Conservation (phyloP, 192 early-diverging fungal species). For the Linnemannia exigua region DNA sequence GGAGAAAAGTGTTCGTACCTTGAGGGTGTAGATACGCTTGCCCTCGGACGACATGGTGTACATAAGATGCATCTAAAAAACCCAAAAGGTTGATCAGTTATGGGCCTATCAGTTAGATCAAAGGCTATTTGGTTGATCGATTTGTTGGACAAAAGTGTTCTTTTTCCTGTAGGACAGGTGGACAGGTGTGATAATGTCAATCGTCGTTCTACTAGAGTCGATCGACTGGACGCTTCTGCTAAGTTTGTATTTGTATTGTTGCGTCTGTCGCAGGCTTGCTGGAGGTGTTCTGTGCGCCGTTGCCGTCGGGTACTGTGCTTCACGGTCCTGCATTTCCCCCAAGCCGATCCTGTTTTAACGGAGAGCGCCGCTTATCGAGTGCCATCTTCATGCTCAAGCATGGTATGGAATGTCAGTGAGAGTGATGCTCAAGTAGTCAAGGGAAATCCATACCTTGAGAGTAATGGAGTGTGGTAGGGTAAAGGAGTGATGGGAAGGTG, state of each 20-base stretch:
- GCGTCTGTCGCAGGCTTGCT: no score
- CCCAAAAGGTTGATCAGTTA: background rate
- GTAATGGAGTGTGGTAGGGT: background rate
- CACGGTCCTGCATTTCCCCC: background rate
- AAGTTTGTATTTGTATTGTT: background rate
- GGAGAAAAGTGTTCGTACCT: constrained; percentile 63
- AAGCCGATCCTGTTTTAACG: background rate
- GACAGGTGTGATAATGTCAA: background rate
- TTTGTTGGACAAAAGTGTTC: background rate
- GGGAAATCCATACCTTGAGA: constrained; percentile 9
- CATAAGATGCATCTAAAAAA: constrained; percentile 94
- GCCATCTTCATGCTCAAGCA: background rate
- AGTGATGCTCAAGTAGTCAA: background rate
- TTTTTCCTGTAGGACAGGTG: background rate
- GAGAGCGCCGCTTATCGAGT: background rate
- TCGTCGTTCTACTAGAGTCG: background rate
- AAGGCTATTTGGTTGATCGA: background rate
- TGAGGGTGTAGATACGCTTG: constrained; percentile 96
- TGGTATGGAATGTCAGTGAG: background rate
- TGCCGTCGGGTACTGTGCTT: no score
- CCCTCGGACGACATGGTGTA: constrained; percentile 83
- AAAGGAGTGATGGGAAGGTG: background rate
- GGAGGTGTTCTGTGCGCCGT: no score
- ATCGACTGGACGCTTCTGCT: background rate
- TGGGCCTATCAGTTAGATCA: background rate